phyloP scores from a whole-genome alignment of 2,329 filamentous ascomycete genomes.

The Trichoderma sp. region DNA sequence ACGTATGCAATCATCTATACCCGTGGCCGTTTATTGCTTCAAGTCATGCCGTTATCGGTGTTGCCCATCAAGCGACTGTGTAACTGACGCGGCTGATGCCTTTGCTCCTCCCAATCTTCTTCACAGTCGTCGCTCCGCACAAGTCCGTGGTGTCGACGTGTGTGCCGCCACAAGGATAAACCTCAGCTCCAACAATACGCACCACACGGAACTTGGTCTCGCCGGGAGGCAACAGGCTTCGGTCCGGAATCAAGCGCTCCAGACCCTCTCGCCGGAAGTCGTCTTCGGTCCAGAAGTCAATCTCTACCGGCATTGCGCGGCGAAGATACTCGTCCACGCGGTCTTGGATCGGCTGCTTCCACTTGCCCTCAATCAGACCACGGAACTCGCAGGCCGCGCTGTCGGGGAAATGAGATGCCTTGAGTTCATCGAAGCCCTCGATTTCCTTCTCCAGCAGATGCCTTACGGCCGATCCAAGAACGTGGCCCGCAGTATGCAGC shows the following conservation, averaged over 20 bases:
- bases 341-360: constrained; percentile 59
- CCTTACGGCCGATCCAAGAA: constrained; percentile 65
- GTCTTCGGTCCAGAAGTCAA: constrained; percentile 63
- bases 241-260: constrained; percentile 54
- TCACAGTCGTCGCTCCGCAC: constrained; percentile 60
- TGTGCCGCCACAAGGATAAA: constrained; percentile 73
- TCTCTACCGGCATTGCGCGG: constrained; percentile 55
- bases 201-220: constrained; percentile 62
- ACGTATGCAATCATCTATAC: background rate
- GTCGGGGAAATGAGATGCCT: constrained; percentile 69
- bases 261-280: constrained; percentile 55
- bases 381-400: constrained; percentile 65
- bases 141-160: constrained; percentile 61
- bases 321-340: constrained; percentile 58
- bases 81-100: constrained; percentile 60
- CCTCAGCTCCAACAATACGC: constrained; percentile 63
- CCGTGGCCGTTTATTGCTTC: background rate
- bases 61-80: constrained; percentile 19
- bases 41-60: background rate
- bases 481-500: constrained; percentile 70
- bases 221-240: constrained; percentile 41
- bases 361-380: constrained; percentile 62
- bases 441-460: constrained; percentile 52
- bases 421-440: constrained; percentile 59
- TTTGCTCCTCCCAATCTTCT: constrained; percentile 64